Base-by-base conservation (phyloP, 306 rosid genomes). In the Oxytropis ochrocephala region DNA sequence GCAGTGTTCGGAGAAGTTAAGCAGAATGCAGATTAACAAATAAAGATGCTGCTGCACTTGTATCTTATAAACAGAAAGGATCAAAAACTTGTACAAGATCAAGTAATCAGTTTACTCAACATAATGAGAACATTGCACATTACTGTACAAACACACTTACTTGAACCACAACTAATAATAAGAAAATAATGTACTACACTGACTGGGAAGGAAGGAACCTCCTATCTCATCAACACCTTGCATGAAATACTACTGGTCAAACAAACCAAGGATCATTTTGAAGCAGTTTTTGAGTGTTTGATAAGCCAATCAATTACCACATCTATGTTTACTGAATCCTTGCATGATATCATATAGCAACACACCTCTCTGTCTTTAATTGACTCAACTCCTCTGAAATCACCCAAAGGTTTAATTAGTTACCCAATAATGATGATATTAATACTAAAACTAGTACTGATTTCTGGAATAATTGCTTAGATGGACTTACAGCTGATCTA, bases 311-410 rank as follows among this genome's bases (percentile, higher is more conserved):
- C 96, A 66, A 92, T 89, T 77, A 90, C 96, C 3, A 64, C 93
- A 63, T 90, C 96, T n/a, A 92, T 88, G 84, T 92, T 92, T 75
- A 88, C 70, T 11, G 98, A 92, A 64, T 92, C 96, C 88, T 92
- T 92, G 96, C 98, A 92, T 21, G 98, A 92, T 56, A 90, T 92
- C 96, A 90, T 92, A 54, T 92, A 90, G 87, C 96, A 92, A 80
- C 96, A 86, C 6, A 90, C 96, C 77, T 92, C 96, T 73, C 96
- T 85, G 70, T 90, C 96, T 19, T 72, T 82, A 17, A 88, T 77
- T 21, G 91, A 81, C 75, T 92, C 96, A 8, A 92, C 96, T 69
- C 85, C 98, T 70, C 98, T 92, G 91, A 61, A 74, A 84, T 41
- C 71, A 79, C 9, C 44, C 58, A 73, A 48, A 58, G 72, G 38